phyloP scores from a whole-genome alignment of 805 yeast genomes.

The Schizosaccharomyces cryophilus region DNA sequence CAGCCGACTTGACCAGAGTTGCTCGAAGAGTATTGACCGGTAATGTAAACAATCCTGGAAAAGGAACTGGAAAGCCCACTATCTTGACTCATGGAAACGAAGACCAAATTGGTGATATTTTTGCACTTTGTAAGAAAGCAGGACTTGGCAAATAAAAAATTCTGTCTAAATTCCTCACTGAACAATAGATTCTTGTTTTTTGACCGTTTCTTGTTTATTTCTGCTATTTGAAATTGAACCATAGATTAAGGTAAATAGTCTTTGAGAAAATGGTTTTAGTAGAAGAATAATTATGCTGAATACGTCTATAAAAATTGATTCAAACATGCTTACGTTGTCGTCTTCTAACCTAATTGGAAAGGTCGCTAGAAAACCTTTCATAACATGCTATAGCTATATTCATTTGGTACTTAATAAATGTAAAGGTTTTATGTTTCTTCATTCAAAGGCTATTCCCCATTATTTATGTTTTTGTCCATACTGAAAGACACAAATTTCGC shows the following conservation, averaged over 20 bases:
- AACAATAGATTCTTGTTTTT: background rate
- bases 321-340: no score
- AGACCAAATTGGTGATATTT: constrained; percentile 65
- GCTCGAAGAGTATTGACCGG: constrained; percentile 59
- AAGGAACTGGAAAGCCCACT: constrained; percentile 48
- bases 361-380: no score
- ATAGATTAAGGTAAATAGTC: background rate
- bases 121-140: constrained; percentile 33
- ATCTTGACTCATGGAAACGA: constrained; percentile 75
- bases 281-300: no score
- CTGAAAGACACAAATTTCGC: no score
- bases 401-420: no score
- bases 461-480: no score
- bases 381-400: no score
- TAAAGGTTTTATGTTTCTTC: no score
- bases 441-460: no score
- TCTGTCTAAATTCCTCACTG: background rate
- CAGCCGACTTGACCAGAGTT: constrained; percentile 42
- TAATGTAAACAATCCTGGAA: constrained; percentile 21
- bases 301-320: no score
- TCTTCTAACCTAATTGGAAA: no score
- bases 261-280: no score
- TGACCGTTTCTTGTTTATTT: background rate
- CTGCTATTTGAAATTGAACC: background rate
- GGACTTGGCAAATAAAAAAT: constrained; percentile 35